These are phyloP conservation scores for Chalciporus sphaerocephalus DNA, from an alignment of 768 basidiomycete genomes.

Conservation along the genomic window DNA sequence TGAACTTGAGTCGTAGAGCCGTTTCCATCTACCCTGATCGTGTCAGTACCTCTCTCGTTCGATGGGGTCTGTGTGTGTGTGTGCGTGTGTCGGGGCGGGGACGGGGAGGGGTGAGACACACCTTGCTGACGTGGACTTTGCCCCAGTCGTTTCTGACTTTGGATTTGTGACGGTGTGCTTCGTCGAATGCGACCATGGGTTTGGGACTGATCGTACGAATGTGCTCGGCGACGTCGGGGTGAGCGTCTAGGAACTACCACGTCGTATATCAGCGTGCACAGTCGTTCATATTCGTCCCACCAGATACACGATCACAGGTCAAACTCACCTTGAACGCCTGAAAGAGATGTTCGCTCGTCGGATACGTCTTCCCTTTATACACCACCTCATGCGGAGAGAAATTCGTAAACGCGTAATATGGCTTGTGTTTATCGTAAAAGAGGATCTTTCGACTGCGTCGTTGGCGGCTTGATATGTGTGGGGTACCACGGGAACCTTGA, in stretches of 20 bases:
- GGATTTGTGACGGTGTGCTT: slow-evolving; percentile 62
- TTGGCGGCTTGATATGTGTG: not conserved
- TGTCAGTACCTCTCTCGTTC: no score
- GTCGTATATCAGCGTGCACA: no score
- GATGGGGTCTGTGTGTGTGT: no score
- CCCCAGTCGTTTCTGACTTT: slow-evolving; percentile 64
- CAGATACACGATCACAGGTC: not conserved
- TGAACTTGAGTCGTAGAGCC: slow-evolving; percentile 61
- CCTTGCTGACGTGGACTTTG: slow-evolving; percentile 60
- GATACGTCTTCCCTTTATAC: slow-evolving; percentile 60
- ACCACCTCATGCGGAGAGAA: slow-evolving; percentile 66
- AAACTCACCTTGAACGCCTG: slow-evolving; percentile 65
- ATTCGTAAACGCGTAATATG: slow-evolving; percentile 69
- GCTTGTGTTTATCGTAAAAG: slow-evolving; percentile 63
- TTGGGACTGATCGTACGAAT: slow-evolving; percentile 60
- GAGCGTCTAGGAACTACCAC: slow-evolving; percentile 53
- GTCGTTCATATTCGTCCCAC: no score
- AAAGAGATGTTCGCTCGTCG: slow-evolving; percentile 74
- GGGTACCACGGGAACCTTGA: not conserved
- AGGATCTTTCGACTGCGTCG: slow-evolving; percentile 32
- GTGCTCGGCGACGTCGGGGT: slow-evolving; percentile 62
- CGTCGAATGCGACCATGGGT: slow-evolving; percentile 60
- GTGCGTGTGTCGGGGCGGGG: not conserved
- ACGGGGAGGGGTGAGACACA: slow-evolving; percentile 20
- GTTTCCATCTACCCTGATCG: slow-evolving; percentile 54